Evolutionary conservation across 768 basidiomycete genomes (phyloP).

Genomic region (Naganishia friedmannii): DNA sequence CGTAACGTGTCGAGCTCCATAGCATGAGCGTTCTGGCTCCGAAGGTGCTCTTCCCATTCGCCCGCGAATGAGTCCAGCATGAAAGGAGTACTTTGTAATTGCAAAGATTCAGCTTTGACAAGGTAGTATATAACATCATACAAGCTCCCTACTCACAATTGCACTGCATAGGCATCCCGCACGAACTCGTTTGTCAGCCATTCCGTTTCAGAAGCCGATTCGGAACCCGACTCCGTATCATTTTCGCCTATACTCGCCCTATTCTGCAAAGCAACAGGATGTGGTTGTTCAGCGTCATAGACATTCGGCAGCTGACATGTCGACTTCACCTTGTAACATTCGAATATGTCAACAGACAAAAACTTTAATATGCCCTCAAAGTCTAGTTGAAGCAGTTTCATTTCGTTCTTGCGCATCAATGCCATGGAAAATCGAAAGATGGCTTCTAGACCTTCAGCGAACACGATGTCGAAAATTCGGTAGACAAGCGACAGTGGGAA

Average conservation of each 20-base stretch:
- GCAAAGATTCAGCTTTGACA: conserved; percentile 3
- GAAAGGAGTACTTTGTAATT: conserved; percentile 67
- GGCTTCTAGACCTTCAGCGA: conserved; percentile 95
- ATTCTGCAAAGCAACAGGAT: background rate
- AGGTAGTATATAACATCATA: background rate
- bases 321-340: conserved; percentile 62
- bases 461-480: conserved; percentile 91
- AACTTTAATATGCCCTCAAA: conserved; percentile 88
- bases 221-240: conserved; percentile 33
- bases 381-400: conserved; percentile 69
- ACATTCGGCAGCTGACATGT: background rate
- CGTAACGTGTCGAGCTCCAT: conserved; percentile 77
- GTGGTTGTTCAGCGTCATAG: background rate
- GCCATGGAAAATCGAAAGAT: conserved; percentile 91
- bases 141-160: conserved; percentile 56
- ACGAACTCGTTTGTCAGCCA: conserved; percentile 80
- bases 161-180: conserved; percentile 75
- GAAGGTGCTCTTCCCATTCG: conserved; percentile 79
- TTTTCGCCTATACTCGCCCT: background rate
- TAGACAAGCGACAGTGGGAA: conserved; percentile 93
- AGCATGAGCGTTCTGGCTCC: conserved; percentile 75
- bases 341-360: conserved; percentile 75
- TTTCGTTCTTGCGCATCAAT: conserved; percentile 83
- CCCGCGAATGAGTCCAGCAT: conserved; percentile 87
- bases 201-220: conserved; percentile 47